Conservation (phyloP, 163 green algal species). For the Trebouxia gelatinosa region DNA sequence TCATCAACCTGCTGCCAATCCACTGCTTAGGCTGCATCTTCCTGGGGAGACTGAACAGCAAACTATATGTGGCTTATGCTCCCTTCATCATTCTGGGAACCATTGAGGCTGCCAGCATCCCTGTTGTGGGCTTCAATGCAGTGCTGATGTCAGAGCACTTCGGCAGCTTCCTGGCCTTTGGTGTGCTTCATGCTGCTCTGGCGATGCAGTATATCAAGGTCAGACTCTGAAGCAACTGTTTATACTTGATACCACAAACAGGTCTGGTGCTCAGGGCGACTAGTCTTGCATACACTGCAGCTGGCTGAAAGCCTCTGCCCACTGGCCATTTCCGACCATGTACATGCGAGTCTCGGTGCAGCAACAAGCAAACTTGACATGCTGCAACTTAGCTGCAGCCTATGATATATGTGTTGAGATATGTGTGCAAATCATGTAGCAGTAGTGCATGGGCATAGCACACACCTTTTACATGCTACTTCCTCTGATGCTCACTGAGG, state of each 20-base stretch:
- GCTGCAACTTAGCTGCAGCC: not conserved
- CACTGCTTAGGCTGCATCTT: slow-evolving; percentile 85
- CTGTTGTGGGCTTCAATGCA: slow-evolving; percentile 96
- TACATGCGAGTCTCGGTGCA: not conserved
- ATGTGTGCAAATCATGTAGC: not conserved
- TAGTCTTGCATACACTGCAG: not conserved
- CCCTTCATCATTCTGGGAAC: slow-evolving; percentile 86
- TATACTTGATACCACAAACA: not conserved
- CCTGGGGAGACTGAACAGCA: slow-evolving; percentile 58
- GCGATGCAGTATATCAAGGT: slow-evolving; percentile 57
- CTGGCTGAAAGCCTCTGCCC: not conserved
- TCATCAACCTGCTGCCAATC: slow-evolving; percentile 94
- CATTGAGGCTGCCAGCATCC: slow-evolving; percentile 77
- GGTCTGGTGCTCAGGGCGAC: not conserved
- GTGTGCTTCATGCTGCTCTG: slow-evolving; percentile 76
- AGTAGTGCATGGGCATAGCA: not conserved
- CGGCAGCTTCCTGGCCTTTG: slow-evolving; percentile 89
- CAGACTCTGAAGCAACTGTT: not conserved
- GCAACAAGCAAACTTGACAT: not conserved
- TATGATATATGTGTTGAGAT: not conserved
- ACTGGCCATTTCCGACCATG: not conserved
- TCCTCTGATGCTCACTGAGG: not conserved
- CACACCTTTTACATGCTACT: not conserved
- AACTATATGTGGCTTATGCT: slow-evolving; percentile 88
- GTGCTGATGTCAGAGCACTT: slow-evolving; percentile 97